phyloP scores from a whole-genome alignment of 805 yeast species.

The Lipomyces chichibuensis region DNA sequence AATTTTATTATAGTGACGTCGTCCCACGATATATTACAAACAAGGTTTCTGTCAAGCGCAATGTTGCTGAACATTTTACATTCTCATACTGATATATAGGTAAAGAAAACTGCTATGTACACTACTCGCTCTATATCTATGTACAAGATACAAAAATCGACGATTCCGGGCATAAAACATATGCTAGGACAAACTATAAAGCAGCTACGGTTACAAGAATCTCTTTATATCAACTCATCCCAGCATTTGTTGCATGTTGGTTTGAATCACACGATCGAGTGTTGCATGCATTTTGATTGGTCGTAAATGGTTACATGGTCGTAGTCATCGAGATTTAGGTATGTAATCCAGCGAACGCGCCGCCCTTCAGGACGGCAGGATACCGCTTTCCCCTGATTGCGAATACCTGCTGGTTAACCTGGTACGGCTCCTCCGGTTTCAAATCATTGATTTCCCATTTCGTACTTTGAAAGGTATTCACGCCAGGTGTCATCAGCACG shows the following conservation, averaged over 20 bases:
- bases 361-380: conserved; percentile 62
- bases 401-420: conserved; percentile 84
- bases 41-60: not conserved
- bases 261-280: not conserved
- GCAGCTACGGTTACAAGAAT: not conserved
- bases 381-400: conserved; percentile 97
- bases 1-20: too few species aligned
- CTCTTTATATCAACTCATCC: not conserved
- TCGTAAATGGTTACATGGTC: not conserved
- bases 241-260: not conserved
- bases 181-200: not conserved
- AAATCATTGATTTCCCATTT: conserved; percentile 93
- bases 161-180: not conserved
- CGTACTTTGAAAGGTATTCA: conserved; percentile 78
- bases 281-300: not conserved
- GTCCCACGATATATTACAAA: too few species aligned
- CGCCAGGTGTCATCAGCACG: conserved; percentile 70
- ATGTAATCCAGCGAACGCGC: conserved; percentile 8
- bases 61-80: not conserved
- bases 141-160: not conserved
- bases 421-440: conserved; percentile 91
- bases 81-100: not conserved
- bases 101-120: not conserved
- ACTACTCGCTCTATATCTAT: not conserved
- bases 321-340: not conserved